Percentiles rank a stretch among this genome's conserved stretches.
These are phyloP conservation scores for Russula olivacea DNA, from an alignment of 768 basidiomycete genomes.

Conservation along the genomic window DNA sequence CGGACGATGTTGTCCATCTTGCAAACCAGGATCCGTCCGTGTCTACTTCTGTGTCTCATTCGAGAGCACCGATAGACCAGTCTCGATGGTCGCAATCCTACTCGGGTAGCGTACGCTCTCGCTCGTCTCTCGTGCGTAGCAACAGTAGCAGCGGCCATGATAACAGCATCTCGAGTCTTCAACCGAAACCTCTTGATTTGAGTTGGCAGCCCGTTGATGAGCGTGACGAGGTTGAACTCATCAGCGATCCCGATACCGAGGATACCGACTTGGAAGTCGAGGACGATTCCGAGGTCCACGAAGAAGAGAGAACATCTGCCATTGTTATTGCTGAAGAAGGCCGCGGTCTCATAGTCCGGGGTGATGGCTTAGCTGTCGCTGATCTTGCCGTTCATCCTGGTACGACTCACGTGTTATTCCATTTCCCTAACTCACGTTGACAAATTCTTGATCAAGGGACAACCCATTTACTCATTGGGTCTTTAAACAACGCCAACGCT, in stretches of 20 bases:
- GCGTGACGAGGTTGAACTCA: conserved; percentile 55
- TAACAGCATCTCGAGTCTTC: conserved; percentile 39
- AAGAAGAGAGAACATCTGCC: conserved; percentile 71
- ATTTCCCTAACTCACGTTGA: neutral
- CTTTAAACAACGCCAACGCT: conserved; percentile 67
- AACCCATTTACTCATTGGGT: conserved; percentile 89
- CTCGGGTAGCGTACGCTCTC: conserved; percentile 56
- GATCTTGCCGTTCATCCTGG: conserved; percentile 68
- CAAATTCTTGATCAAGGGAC: conserved; percentile 50
- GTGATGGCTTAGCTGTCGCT: conserved; percentile 52
- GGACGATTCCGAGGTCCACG: conserved; percentile 36
- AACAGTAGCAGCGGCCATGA: conserved; percentile 38
- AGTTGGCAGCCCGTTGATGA: conserved; percentile 71
- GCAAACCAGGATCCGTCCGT: conserved; percentile 47
- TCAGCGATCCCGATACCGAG: conserved; percentile 50
- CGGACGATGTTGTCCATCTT: conserved; percentile 60
- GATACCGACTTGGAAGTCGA: conserved; percentile 44
- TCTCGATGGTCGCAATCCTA: conserved; percentile 71
- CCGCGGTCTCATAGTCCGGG: conserved; percentile 73
- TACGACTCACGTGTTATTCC: conserved; percentile 34
- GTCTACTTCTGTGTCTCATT: conserved; percentile 42
- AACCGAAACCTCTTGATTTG: conserved; percentile 65
- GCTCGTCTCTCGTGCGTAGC: conserved; percentile 61
- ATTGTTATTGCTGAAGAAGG: conserved; percentile 79
- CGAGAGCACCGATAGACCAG: conserved; percentile 53